Evolutionary conservation across 192 early-diverging fungal genomes (phyloP).

Genomic region (Coemansia sp.): DNA sequence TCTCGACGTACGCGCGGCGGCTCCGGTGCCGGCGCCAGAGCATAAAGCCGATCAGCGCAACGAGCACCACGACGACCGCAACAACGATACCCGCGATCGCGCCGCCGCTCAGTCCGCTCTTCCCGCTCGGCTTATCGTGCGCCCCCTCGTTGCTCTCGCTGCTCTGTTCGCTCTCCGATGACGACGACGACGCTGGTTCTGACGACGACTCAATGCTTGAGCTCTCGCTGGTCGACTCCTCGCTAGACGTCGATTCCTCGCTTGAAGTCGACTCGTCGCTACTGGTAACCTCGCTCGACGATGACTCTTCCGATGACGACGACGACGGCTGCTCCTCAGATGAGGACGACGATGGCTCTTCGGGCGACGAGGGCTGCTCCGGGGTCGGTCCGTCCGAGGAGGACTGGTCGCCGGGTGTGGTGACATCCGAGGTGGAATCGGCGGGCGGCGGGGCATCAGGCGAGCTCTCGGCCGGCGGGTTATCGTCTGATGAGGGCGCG

Average conservation of each 20-base stretch:
- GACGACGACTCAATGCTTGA: background rate
- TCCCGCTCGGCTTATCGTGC: background rate
- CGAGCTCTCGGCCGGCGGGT: no score
- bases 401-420: background rate
- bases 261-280: background rate
- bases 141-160: background rate
- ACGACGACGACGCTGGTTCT: background rate
- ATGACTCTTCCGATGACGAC: background rate
- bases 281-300: background rate
- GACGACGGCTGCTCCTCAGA: background rate
- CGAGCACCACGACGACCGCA: conserved; percentile 14
- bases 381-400: background rate
- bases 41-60: conserved; percentile 16
- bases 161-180: background rate
- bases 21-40: conserved; percentile 38
- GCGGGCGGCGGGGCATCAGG: background rate
- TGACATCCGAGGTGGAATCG: background rate
- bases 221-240: background rate
- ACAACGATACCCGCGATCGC: conserved; percentile 45
- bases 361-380: background rate
- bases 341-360: background rate
- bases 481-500: no score
- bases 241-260: background rate
- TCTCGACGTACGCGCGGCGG: conserved; percentile 22
- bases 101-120: conserved; percentile 32